phyloP scores from a whole-genome alignment of 2,329 filamentous ascomycete species.

The Fusarium pseudograminearum region DNA sequence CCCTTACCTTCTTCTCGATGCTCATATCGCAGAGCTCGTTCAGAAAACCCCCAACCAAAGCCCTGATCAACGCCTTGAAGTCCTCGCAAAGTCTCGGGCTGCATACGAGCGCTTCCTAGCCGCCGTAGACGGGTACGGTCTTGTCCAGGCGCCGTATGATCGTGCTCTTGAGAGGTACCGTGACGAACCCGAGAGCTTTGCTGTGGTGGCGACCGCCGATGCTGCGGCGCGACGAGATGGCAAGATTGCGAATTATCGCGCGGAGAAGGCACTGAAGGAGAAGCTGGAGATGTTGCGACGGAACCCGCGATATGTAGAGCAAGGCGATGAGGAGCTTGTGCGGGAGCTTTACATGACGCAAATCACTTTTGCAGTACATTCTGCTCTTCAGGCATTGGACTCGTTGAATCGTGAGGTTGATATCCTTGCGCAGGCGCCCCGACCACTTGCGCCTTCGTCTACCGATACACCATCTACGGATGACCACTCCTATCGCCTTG shows the following conservation, averaged over 20 bases:
- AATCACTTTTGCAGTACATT: conserved; percentile 78
- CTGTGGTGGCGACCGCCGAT: conserved; percentile 71
- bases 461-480: conserved; percentile 59
- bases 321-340: conserved; percentile 85
- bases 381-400: conserved; percentile 89
- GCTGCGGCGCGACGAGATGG: conserved; percentile 78
- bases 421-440: conserved; percentile 81
- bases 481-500: conserved; percentile 76
- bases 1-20: conserved; percentile 84
- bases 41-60: conserved; percentile 71
- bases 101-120: conserved; percentile 84
- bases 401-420: conserved; percentile 85
- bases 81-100: conserved; percentile 72
- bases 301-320: conserved; percentile 64
- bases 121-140: conserved; percentile 80
- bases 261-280: conserved; percentile 86
- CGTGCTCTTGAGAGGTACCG: conserved; percentile 79
- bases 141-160: conserved; percentile 74
- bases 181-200: conserved; percentile 79
- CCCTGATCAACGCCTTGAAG: conserved; percentile 68
- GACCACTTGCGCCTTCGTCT: conserved; percentile 60
- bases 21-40: conserved; percentile 82
- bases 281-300: conserved; percentile 74
- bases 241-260: conserved; percentile 87
- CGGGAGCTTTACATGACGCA: conserved; percentile 83